Conservation (phyloP, 1,139 yeast species). For the Candida sp. region DNA sequence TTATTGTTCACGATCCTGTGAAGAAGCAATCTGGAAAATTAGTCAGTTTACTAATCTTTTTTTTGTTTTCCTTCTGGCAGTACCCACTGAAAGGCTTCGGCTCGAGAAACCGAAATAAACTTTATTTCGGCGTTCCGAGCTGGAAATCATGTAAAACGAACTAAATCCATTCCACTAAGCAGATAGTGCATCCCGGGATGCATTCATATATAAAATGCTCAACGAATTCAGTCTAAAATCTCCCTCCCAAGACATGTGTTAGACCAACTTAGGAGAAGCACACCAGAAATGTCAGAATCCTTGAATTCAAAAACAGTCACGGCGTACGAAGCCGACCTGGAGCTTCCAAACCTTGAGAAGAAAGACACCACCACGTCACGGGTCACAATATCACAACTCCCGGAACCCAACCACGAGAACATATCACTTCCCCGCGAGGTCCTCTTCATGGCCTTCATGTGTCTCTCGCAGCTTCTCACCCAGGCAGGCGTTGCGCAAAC, state of each 20-base stretch:
- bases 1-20: no score
- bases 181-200: no score
- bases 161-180: no score
- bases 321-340: constrained; percentile 30
- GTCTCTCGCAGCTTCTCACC: constrained; percentile 50
- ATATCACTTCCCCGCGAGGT: constrained; percentile 23
- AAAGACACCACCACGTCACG: not conserved
- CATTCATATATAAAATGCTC: no score
- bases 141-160: not conserved
- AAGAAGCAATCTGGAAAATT: not conserved
- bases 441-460: constrained; percentile 29
- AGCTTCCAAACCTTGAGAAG: not conserved
- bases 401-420: constrained; percentile 19
- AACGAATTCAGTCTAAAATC: no score
- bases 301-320: constrained; percentile 71
- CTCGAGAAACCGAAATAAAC: not conserved
- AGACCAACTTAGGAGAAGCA: not conserved
- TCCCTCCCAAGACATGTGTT: no score
- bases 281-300: constrained; percentile 13
- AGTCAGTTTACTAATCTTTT: not conserved
- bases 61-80: no score
- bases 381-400: not conserved
- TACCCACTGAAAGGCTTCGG: not conserved
- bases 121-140: not conserved
- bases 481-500: constrained; percentile 56